Base-by-base conservation (phyloP, 106 monocot species). In the Gastrodia elata region DNA sequence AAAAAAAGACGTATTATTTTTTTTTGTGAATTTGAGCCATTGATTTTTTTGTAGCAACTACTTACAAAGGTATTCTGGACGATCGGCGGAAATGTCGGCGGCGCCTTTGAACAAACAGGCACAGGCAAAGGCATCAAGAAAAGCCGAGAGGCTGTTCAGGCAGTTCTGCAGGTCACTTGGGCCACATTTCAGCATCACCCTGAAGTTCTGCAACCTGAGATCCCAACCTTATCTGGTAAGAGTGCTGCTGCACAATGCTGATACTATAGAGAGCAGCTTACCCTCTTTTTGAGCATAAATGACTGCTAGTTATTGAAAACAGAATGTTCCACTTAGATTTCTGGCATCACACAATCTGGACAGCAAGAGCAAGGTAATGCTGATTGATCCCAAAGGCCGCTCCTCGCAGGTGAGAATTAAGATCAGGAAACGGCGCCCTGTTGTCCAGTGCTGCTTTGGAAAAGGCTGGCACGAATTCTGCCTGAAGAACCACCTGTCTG, bases 101-200 rank as follows among this genome's bases (percentile, higher is more conserved):
- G 16, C 37, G 7, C 18, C 67, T n/a, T 27, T 67, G 32, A 36
- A 38, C 20, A 67, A 67, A 37, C 67, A 35, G 20, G 7, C 18
- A 36, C 37, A 67, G 20, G 6, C 67, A 35, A 38, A 67, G 38
- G 36, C 67, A 61, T 26, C 61, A 61, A 26, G n/a, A 5, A 38
- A 14, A 20, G 34, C 27, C 6, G 67, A 67, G 67, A 67, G 38
- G 32, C 25, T 67, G 67, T 18, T 67, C 14, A 67, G n/a, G 67
- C 38, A 67, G 67, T 67, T 67, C 14, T 67, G 67, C 67, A 67
- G 38, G 20, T 67, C 67, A 18, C 36, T 67, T 35, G 67, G 67
- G 16, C 67, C 67, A 8, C 67, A 67, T 38, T 67, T 67, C 37
- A 37, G 34, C 27, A 18, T 35, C 18, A 67, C 67, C 36, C 14